Base-by-base conservation (phyloP, 306 rosid genomes). In the Pyrus pyrifolia region DNA sequence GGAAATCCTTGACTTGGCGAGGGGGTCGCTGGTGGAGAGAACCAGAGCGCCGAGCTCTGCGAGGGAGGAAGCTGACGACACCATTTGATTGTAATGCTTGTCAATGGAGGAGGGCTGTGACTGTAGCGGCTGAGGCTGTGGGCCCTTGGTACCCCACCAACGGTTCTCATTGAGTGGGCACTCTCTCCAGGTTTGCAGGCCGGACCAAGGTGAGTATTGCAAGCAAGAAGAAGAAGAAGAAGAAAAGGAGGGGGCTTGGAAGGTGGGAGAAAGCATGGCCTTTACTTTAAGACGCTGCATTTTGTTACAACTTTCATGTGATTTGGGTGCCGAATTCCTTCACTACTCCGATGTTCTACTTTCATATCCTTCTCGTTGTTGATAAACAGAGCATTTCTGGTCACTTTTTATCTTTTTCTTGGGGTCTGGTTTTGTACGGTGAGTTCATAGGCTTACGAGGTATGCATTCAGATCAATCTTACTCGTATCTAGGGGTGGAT, bases 31-130 rank as follows among this genome's bases (percentile, higher is more conserved):
- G 76, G 93, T 92, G 73, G 92, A 90, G 68, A 94, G 96, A 82
- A 92, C 95, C 72, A 91, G 72, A 12, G 97, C 86, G 35, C 96
- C 98, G 11, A 95, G 81, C 83, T 95, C 96, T 1, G 97, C 89
- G 74, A 92, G 87, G 3, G 97, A 87, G 40, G 88, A 86, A 80
- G 90, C 89, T 19, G 87, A 67, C 17, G 85, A 69, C 4, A 31
- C 78, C 4, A 83, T 77, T 61, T 82, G 79, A 57, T 57, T 18
- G 12, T 80, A 70, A 45, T 8, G 3, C 17, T 30, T 17, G 45
- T 79, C 62, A 31, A 21, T 4, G 6, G 71, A 22, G 8, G 68
- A 75, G 5, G 74, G 17, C 35, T 63, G 53, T 21, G 85, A 58
- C 44, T 52, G 75, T 21, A 13, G 82, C 8, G 68, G 53, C 57